Evolutionary conservation across 352 stramenopile species (phyloP), one percentile per base, ranked within the genome.

Genomic region (Globisporangium abappressorium): DNA sequence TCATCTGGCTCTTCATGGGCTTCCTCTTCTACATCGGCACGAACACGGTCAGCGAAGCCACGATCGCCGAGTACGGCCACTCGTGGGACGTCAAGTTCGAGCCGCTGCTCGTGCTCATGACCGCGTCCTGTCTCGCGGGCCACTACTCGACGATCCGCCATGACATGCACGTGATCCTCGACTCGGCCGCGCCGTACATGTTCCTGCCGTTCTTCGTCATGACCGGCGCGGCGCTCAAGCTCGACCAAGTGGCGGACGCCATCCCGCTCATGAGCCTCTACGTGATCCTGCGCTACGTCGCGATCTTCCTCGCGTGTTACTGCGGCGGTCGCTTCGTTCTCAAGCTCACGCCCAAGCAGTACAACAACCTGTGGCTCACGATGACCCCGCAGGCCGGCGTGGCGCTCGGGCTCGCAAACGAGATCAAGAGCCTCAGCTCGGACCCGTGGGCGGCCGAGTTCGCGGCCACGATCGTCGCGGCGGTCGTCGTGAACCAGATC

Each of bases 191-290:
- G 56, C 83, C 83, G 0, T 92, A 88, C 72, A 82, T 91, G 65
- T 90, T 91, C 51, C 64, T 92, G 36, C 84, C 84, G 6, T 92
- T 92, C 70, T 92, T 92, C 75, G 81, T 89, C 14, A 92, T 92
- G 82, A 92, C 84, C 3, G 84, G 84, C 2, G 84, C 84, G 2
- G 75, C 77, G n/a, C 66, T 92, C 30, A 88, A 90, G 64, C 70
- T 92, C 34, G 80, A 92, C 69, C 70, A 89, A 55, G 84, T 92
- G 43, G 66, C 78, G 54, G 64, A 81, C 28, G 80, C 78, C 2
- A 78, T 92, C 60, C 81, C 84, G 22, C 76, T 92, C 59, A 87
- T 89, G 77, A 89, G 79, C 49, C 59, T 87, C 53, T 90, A 89
- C 65, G 79, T 91, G 2, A 64, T 75, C 41, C 59, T 92, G 49